A percentile compares a stretch with the other conserved stretches of the same genome.
Evolutionary conservation across 2,329 filamentous ascomycete genomes (phyloP).

Genomic region (Exutisphaerella laricina): DNA sequence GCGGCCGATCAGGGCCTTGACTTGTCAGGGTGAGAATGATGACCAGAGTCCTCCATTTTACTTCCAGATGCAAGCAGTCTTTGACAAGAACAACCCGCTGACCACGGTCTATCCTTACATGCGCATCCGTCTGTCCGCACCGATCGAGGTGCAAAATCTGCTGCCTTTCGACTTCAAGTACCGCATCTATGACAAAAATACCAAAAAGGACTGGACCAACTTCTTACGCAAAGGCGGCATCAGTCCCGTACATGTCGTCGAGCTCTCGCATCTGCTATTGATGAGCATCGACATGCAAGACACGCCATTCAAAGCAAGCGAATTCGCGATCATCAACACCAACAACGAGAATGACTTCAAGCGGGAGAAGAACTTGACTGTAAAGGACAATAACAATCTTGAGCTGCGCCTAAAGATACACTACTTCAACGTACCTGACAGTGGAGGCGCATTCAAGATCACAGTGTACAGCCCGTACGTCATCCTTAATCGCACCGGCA

Average conservation of each 20-base stretch:
- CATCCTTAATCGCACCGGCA: conserved; percentile 87
- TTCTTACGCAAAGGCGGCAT: conserved; percentile 94
- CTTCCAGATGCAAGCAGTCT: conserved; percentile 88
- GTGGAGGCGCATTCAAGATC: conserved; percentile 92
- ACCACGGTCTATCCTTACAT: conserved; percentile 88
- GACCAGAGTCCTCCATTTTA: conserved; percentile 79
- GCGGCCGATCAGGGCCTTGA: conserved; percentile 76
- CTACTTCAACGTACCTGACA: conserved; percentile 84
- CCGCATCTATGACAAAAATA: conserved; percentile 97
- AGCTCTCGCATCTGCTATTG: conserved; percentile 85
- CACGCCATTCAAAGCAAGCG: conserved; percentile 86
- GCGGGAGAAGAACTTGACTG: conserved; percentile 69
- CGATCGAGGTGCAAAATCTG: conserved; percentile 89
- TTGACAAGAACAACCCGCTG: conserved; percentile 75
- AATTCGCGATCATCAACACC: conserved; percentile 95
- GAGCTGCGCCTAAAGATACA: conserved; percentile 78
- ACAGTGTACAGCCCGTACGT: conserved; percentile 94
- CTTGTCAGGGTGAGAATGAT: conserved; percentile 78
- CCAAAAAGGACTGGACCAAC: conserved; percentile 98
- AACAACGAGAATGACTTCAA: conserved; percentile 82
- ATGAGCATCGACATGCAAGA: conserved; percentile 97
- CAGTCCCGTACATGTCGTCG: conserved; percentile 94
- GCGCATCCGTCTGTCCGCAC: conserved; percentile 84
- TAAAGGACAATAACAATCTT: conserved; percentile 79
- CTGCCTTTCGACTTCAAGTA: conserved; percentile 99